These are phyloP conservation scores for Penicillium argentinense DNA, from an alignment of 495 filamentous ascomycete genomes.

Conservation along the genomic window DNA sequence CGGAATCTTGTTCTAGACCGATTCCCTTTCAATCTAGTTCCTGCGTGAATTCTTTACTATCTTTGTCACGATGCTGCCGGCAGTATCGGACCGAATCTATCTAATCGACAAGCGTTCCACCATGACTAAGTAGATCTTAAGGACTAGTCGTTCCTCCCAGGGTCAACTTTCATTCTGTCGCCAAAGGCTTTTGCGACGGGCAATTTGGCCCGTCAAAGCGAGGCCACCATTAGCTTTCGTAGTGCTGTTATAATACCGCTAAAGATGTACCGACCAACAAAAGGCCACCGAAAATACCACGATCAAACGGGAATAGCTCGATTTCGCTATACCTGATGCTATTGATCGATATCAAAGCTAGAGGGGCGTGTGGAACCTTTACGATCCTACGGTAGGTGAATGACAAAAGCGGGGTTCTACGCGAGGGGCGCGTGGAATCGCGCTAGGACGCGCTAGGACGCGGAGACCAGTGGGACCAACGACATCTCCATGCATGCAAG, in stretches of 20 bases:
- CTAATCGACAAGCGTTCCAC: conserved; percentile 3
- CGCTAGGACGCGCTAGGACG: conserved; percentile 2
- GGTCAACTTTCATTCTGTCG: background rate
- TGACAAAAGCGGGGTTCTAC: background rate
- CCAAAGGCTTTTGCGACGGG: background rate
- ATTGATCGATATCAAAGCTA: conserved; percentile 2
- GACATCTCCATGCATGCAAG: conserved; percentile 1
- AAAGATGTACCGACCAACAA: background rate
- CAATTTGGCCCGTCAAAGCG: background rate
- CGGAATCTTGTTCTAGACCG: background rate
- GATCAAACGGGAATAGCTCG: background rate
- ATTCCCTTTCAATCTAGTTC: conserved; percentile 1
- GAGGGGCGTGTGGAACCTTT: conserved; percentile 3
- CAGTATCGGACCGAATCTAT: background rate
- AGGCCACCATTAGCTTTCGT: background rate
- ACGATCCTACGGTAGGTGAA: conserved; percentile 1
- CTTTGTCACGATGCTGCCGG: background rate
- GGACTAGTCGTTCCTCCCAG: background rate
- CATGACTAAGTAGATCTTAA: conserved; percentile 2
- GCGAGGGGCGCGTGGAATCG: conserved; percentile 2
- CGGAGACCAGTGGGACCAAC: background rate
- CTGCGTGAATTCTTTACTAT: conserved; percentile 1
- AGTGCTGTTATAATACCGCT: conserved; percentile 2
- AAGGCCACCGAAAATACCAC: background rate
- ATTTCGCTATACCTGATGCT: background rate